A percentile compares a stretch with the other conserved stretches of the same genome.
phyloP scores from a whole-genome alignment of 805 yeast genomes.

The Sungouiozyma ichnusensis region DNA sequence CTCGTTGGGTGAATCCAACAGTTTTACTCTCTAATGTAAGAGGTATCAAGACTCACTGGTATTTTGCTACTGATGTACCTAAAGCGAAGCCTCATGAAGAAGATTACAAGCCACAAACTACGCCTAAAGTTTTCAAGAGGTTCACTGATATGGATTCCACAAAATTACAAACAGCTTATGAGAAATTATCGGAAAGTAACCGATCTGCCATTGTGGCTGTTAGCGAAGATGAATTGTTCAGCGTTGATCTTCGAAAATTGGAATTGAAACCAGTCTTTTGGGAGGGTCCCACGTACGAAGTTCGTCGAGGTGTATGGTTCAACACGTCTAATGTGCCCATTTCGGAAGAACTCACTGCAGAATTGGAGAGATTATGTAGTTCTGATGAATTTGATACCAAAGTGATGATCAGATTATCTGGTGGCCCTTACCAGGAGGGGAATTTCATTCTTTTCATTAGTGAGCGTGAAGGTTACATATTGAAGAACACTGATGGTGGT shows the following conservation, averaged over 20 bases:
- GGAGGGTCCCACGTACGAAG: conserved; percentile 79
- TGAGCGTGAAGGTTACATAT: conserved; percentile 35
- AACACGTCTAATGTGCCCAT: conserved; percentile 47
- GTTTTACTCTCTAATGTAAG: neutral
- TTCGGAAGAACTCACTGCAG: conserved; percentile 37
- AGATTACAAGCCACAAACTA: conserved; percentile 38
- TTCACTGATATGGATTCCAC: conserved; percentile 56
- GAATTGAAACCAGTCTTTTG: conserved; percentile 65
- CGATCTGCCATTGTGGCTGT: conserved; percentile 39
- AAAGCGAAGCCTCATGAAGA: conserved; percentile 52
- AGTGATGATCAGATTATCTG: conserved; percentile 2
- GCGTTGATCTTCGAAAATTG: conserved; percentile 50
- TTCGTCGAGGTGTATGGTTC: conserved; percentile 84
- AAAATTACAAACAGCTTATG: conserved; percentile 44
- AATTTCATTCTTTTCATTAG: conserved; percentile 30
- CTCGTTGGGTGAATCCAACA: neutral
- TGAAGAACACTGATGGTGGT: conserved; percentile 36
- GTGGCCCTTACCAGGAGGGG: conserved; percentile 7
- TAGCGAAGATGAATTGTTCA: conserved; percentile 69
- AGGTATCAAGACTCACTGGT: conserved; percentile 41
- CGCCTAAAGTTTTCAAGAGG: conserved; percentile 53
- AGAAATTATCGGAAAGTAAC: conserved; percentile 5
- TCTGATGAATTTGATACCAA: conserved; percentile 1
- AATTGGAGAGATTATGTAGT: conserved; percentile 38
- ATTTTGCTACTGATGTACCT: conserved; percentile 75